These are phyloP conservation scores for Lichenothelia convexa DNA, from an alignment of 495 filamentous ascomycete species.

Conservation along the genomic window DNA sequence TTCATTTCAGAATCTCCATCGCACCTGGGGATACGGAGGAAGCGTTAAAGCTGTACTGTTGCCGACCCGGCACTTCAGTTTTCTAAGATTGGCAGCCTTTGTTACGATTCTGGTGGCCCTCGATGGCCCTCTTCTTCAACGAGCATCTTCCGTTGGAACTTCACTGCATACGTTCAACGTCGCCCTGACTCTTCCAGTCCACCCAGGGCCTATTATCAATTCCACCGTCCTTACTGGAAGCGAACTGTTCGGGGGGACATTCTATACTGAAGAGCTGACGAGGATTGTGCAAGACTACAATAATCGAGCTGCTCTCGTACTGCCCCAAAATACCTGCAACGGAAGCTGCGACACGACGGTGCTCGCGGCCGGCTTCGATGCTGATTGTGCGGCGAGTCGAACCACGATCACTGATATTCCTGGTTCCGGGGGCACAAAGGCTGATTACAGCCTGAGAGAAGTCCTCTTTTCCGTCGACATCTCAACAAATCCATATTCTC, in stretches of 20 bases:
- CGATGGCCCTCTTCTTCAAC: conserved; percentile 7
- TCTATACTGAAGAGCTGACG: conserved; percentile 1
- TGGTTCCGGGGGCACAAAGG: conserved; percentile 1
- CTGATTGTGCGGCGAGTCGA: conserved; percentile 3
- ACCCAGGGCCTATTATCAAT: conserved; percentile 1
- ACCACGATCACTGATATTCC: conserved; percentile 3
- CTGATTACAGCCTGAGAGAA: conserved; percentile 2
- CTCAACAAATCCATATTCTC: background rate
- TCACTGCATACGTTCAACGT: background rate
- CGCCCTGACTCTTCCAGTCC: conserved; percentile 1
- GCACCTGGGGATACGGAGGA: background rate
- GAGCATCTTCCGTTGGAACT: conserved; percentile 4
- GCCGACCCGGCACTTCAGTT: background rate
- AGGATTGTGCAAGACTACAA: conserved; percentile 1
- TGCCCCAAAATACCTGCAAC: background rate
- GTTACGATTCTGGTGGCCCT: conserved; percentile 3
- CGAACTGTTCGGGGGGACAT: conserved; percentile 1
- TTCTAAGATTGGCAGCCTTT: background rate
- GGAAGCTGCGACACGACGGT: background rate
- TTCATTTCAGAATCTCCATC: background rate
- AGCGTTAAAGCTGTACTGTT: background rate
- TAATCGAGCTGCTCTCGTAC: background rate
- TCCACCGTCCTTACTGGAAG: background rate
- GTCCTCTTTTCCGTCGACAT: background rate
- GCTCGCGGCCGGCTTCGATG: background rate